A percentile compares a stretch with the other conserved stretches of the same genome.
Conservation (phyloP, 805 yeast genomes). For the Komagataella mondaviorum region DNA sequence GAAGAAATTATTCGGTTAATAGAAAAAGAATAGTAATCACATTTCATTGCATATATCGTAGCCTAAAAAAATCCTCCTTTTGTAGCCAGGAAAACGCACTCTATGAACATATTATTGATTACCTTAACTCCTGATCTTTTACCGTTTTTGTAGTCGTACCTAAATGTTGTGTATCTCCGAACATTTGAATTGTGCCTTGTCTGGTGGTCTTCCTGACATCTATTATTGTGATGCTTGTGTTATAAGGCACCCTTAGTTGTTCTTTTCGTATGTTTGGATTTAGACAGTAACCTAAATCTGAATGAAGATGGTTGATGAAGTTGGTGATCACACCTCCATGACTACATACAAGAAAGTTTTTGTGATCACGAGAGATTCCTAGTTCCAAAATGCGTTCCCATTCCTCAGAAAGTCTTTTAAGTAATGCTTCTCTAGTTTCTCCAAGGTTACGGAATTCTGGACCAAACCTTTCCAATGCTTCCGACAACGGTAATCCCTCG, state of each 20-base stretch:
- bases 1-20: background rate
- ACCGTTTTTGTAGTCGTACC: constrained; percentile 36
- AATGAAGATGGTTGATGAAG: constrained; percentile 35
- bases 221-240: constrained; percentile 60
- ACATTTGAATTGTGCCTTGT: constrained; percentile 31
- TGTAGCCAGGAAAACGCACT: background rate
- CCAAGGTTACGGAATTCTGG: constrained; percentile 50
- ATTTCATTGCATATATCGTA: background rate
- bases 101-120: background rate
- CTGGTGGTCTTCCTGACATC: constrained; percentile 31
- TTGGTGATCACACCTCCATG: constrained; percentile 77
- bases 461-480: constrained; percentile 51
- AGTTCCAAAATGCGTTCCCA: constrained; percentile 28
- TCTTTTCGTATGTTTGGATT: constrained; percentile 22
- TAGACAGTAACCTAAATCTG: constrained; percentile 22
- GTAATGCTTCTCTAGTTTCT: constrained; percentile 35
- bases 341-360: constrained; percentile 49
- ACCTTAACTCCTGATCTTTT: constrained; percentile 32
- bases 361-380: constrained; percentile 17
- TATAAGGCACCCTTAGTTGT: constrained; percentile 47
- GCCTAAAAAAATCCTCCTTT: too few relatives aligned
- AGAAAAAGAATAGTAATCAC: background rate
- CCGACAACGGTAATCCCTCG: constrained; percentile 59
- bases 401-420: constrained; percentile 31
- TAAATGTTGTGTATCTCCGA: constrained; percentile 61